A percentile compares a stretch with the other conserved stretches of the same genome.
These are phyloP conservation scores for Barbatosphaeria neglecta DNA, from an alignment of 495 filamentous ascomycete genomes.

Conservation along the genomic window DNA sequence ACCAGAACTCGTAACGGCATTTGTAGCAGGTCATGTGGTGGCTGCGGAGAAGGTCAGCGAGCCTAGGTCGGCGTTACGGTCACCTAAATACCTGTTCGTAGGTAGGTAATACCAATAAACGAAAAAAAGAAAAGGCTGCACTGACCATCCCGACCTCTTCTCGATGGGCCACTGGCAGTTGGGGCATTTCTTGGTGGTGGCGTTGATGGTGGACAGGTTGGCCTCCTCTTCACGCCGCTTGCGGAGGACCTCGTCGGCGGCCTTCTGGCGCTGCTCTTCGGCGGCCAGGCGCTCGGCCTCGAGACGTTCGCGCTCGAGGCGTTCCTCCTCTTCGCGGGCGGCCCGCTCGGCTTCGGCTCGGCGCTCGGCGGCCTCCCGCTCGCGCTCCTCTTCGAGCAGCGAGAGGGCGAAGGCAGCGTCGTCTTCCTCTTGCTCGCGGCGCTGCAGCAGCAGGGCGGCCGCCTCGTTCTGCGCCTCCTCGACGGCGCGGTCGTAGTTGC, in stretches of 20 bases:
- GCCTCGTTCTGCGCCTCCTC: background rate
- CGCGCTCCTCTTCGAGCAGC: constrained; percentile 2
- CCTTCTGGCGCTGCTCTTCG: background rate
- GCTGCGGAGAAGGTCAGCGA: background rate
- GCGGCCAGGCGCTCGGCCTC: background rate
- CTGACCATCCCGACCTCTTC: constrained; percentile 13
- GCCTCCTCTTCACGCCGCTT: constrained; percentile 2
- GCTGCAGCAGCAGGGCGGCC: background rate
- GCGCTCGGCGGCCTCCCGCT: constrained; percentile 1
- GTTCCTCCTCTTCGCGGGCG: background rate
- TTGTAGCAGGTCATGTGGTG: constrained; percentile 10
- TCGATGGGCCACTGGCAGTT: constrained; percentile 14
- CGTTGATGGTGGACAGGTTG: constrained; percentile 1
- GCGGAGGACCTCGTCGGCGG: background rate
- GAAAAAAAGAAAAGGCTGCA: too few species aligned
- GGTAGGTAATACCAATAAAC: background rate
- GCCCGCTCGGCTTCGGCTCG: background rate
- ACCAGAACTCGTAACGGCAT: background rate
- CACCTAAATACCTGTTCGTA: background rate
- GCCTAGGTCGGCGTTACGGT: background rate
- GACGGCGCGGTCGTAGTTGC: background rate
- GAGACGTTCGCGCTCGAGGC: background rate
- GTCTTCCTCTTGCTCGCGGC: background rate
- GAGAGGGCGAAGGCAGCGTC: background rate
- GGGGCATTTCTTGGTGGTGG: constrained; percentile 15